Conservation (phyloP, 2,329 filamentous ascomycete species). For the Apiospora saccharicola region DNA sequence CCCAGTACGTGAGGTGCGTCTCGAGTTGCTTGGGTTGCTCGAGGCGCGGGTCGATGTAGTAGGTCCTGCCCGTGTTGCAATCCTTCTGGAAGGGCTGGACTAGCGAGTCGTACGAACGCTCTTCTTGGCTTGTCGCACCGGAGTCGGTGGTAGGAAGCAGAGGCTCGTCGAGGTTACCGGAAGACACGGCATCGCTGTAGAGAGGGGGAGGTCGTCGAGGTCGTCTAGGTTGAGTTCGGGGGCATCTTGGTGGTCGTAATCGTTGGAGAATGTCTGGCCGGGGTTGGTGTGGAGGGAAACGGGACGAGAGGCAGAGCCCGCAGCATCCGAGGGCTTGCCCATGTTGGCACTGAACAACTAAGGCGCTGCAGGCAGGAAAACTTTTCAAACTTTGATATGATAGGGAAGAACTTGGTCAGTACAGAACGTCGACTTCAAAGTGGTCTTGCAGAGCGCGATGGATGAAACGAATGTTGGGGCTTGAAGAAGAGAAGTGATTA, state of each 20-base stretch:
- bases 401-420: too few species aligned
- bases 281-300: constrained; percentile 40
- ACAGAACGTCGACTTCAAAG: too few species aligned
- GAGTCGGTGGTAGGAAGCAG: not conserved
- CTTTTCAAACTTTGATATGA: too few species aligned
- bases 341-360: constrained; percentile 29
- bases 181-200: constrained; percentile 37
- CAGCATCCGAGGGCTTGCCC: constrained; percentile 37
- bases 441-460: not conserved
- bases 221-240: constrained; percentile 38
- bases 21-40: constrained; percentile 55
- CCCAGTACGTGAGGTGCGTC: constrained; percentile 52
- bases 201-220: constrained; percentile 40
- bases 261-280: constrained; percentile 31
- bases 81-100: not conserved
- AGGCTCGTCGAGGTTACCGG: not conserved
- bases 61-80: constrained; percentile 44
- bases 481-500: not conserved
- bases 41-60: constrained; percentile 54
- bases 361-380: not conserved
- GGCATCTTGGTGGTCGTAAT: constrained; percentile 35
- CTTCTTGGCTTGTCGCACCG: not conserved
- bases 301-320: constrained; percentile 31
- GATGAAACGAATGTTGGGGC: not conserved
- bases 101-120: not conserved